A percentile compares a stretch with the other conserved stretches of the same genome.
phyloP scores from a whole-genome alignment of 2,329 filamentous ascomycete genomes.

The Camillea tinctor region DNA sequence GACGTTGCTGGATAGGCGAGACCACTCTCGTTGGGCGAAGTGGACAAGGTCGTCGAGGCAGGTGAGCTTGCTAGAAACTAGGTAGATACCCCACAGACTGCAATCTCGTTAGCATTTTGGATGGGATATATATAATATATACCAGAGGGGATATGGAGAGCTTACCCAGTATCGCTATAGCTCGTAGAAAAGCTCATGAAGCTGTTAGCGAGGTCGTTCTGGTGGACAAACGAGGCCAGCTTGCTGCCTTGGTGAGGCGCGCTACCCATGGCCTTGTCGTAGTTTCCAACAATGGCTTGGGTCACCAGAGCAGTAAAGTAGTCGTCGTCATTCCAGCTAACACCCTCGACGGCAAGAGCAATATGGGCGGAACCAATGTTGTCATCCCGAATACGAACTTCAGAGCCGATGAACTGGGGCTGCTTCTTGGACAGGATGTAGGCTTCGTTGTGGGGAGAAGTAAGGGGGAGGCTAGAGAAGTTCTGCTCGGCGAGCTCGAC shows the following conservation, averaged over 20 bases:
- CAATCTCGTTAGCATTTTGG: conserved; percentile 16
- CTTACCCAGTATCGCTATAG: conserved; percentile 98
- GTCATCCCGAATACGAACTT: conserved; percentile 93
- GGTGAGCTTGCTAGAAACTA: conserved; percentile 86
- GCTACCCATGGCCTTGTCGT: conserved; percentile 98
- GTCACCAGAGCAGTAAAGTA: conserved; percentile 98
- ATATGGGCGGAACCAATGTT: conserved; percentile 96
- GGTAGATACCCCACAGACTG: conserved; percentile 99
- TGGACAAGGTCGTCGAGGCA: conserved; percentile 93
- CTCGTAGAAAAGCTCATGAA: conserved; percentile 99
- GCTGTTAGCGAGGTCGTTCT: conserved; percentile 96
- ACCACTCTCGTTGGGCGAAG: conserved; percentile 98
- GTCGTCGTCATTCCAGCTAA: conserved; percentile 98
- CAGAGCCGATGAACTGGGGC: conserved; percentile 95
- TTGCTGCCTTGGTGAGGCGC: conserved; percentile 97
- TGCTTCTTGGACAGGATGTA: conserved; percentile 78
- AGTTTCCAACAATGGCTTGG: conserved; percentile 99
- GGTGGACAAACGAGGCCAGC: conserved; percentile 90
- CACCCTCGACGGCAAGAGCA: conserved; percentile 97
- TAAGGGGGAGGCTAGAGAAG: conserved; percentile 77
- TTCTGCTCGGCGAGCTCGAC: conserved; percentile 96
- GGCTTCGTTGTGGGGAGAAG: conserved; percentile 71
- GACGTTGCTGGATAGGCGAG: conserved; percentile 86
- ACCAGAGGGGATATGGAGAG: conserved; percentile 9
- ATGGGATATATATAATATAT: background rate